Evolutionary conservation across 2,329 filamentous ascomycete genomes (phyloP).

Genomic region (Colletotrichum theobromicola): DNA sequence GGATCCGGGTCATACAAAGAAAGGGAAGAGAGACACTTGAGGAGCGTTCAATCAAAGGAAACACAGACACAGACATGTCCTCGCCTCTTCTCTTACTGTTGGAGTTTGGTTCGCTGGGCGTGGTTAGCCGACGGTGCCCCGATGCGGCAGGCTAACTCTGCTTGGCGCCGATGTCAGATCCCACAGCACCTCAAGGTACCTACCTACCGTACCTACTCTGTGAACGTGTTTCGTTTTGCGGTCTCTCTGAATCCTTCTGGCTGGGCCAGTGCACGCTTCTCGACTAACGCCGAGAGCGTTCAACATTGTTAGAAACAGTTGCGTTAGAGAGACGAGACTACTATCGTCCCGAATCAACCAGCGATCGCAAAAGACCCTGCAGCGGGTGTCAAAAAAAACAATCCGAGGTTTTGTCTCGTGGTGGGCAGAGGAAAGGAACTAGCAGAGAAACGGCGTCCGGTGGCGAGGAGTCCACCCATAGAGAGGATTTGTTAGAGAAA

Average conservation of each 20-base stretch:
- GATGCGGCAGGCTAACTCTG: background rate
- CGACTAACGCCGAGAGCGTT: background rate
- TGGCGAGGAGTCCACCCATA: background rate
- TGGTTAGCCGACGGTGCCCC: background rate
- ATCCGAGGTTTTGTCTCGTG: background rate
- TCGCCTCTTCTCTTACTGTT: background rate
- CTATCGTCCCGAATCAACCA: background rate
- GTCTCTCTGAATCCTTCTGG: background rate
- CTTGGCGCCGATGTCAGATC: slow-evolving; percentile 5
- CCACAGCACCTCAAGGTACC: background rate
- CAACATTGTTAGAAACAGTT: background rate
- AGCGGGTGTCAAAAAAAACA: background rate
- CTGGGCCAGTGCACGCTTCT: background rate
- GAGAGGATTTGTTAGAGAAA: background rate
- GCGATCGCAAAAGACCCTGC: background rate
- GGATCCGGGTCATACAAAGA: background rate
- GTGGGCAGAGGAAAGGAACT: background rate
- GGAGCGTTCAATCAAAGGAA: background rate
- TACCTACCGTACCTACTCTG: background rate
- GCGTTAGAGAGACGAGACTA: background rate
- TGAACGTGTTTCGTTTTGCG: background rate
- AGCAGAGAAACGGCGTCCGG: background rate
- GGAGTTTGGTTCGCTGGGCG: background rate
- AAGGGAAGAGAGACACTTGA: background rate
- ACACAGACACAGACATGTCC: background rate